These are phyloP conservation scores for Hamamelis virginiana DNA, from an alignment of 164 flowering plant genomes.

Conservation along the genomic window DNA sequence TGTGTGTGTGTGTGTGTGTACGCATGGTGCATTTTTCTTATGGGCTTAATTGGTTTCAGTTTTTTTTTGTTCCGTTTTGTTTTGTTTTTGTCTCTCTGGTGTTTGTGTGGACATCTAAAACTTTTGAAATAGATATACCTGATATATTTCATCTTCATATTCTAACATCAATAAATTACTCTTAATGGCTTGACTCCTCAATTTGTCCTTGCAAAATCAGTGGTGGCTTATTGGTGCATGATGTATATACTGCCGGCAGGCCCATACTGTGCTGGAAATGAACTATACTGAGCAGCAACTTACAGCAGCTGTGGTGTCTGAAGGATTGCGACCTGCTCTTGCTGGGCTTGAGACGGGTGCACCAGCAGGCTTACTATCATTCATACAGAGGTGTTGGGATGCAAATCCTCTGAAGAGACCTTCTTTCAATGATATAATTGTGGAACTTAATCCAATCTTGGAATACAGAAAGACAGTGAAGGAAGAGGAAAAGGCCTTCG, in stretches of 20 bases:
- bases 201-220: constrained; percentile 4
- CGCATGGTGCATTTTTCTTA: too few species aligned
- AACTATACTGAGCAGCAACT: constrained; percentile 95
- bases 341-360: constrained; percentile 55
- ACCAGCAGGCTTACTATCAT: constrained; percentile 46
- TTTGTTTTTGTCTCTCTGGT: background rate
- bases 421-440: constrained; percentile 65
- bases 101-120: background rate
- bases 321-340: constrained; percentile 76
- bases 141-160: background rate
- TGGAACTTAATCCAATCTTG: constrained; percentile 50
- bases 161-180: background rate
- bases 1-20: too few species aligned
- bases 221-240: background rate
- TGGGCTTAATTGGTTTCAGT: too few species aligned
- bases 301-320: constrained; percentile 85
- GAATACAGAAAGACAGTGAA: constrained; percentile 21
- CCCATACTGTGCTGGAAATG: constrained; percentile 98
- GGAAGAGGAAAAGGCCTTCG: constrained; percentile 20
- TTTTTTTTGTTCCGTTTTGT: too few species aligned
- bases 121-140: background rate
- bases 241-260: constrained; percentile 41
- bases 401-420: constrained; percentile 68
- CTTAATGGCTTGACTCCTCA: background rate
- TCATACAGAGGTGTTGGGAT: constrained; percentile 89